Conservation (phyloP, 2,329 filamentous ascomycete species). For the Aspergillus thermomutatus region DNA sequence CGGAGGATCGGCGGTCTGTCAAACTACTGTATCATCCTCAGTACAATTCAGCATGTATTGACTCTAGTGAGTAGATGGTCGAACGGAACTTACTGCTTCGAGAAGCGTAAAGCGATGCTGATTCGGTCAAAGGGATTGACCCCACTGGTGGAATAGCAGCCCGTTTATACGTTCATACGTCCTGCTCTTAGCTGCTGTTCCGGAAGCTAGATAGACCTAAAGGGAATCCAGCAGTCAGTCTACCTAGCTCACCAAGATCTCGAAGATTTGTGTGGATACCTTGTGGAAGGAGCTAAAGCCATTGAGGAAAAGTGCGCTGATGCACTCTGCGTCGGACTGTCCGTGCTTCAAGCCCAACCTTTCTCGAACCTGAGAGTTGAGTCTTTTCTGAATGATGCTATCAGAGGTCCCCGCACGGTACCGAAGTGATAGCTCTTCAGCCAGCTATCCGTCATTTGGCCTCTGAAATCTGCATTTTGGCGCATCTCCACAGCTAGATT, state of each 20-base stretch:
- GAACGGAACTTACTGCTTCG: background rate
- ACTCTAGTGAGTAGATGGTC: background rate
- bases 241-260: background rate
- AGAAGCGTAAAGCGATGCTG: constrained; percentile 5
- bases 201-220: background rate
- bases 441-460: background rate
- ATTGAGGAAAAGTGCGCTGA: background rate
- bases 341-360: background rate
- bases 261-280: background rate
- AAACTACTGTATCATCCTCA: background rate
- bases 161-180: background rate
- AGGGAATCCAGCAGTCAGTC: background rate
- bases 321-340: background rate
- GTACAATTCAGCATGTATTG: background rate
- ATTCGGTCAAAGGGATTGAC: constrained; percentile 6
- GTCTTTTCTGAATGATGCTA: too few species aligned
- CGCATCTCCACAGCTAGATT: background rate
- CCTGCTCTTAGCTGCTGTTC: background rate
- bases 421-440: background rate
- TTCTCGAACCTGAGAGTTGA: too few species aligned
- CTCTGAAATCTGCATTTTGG: background rate
- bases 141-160: constrained; percentile 12
- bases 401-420: background rate
- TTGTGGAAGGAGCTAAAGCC: background rate
- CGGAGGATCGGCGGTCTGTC: background rate